Conservation (phyloP, 805 yeast species). For the Saturnispora zaruensis region DNA sequence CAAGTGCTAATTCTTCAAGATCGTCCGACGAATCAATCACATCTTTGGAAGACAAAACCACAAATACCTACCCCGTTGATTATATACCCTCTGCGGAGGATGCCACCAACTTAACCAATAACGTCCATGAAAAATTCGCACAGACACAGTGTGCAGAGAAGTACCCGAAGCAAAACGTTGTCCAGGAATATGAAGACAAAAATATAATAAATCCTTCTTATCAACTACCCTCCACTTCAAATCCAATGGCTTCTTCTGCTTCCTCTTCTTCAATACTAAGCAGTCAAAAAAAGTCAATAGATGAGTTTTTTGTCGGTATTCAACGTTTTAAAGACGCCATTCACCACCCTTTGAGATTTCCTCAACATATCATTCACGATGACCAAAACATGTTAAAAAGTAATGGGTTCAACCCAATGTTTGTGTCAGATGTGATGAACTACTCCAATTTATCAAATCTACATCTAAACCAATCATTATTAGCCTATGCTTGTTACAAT, state of each 20-base stretch:
- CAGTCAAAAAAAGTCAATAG: neutral
- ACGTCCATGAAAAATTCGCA: neutral
- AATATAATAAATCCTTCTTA: neutral
- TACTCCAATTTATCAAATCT: conserved; percentile 3
- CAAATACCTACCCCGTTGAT: neutral
- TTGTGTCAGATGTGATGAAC: conserved; percentile 7
- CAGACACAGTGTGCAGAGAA: neutral
- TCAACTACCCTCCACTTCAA: neutral
- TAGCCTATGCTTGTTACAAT: conserved; percentile 8
- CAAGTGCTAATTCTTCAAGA: neutral
- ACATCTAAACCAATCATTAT: conserved; percentile 5
- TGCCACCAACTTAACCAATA: neutral
- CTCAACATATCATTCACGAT: neutral
- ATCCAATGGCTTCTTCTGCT: neutral
- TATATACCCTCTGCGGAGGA: neutral
- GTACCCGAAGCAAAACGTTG: neutral
- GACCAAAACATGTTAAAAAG: neutral
- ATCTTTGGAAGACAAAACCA: neutral
- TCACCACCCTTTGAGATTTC: neutral
- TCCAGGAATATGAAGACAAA: neutral
- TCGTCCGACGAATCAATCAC: conserved; percentile 1
- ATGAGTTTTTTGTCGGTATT: neutral
- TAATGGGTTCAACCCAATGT: conserved; percentile 6
- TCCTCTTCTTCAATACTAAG: neutral
- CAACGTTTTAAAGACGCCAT: neutral